These are phyloP conservation scores for Fusarium devonianum DNA, from an alignment of 2,329 filamentous ascomycete genomes.

Conservation along the genomic window DNA sequence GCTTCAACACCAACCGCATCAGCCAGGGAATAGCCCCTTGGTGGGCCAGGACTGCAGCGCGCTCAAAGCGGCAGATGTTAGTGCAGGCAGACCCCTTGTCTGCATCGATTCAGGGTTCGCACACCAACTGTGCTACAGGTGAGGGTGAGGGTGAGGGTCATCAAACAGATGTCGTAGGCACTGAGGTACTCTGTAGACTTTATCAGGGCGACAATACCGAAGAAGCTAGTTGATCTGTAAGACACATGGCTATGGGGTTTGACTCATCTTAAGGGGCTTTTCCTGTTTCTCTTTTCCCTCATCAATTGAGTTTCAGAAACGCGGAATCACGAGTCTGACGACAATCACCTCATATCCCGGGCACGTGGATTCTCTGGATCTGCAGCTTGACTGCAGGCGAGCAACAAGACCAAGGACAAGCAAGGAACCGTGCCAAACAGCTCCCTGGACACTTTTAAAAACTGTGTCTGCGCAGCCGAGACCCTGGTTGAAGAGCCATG, in stretches of 20 bases:
- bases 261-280: no score
- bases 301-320: no score
- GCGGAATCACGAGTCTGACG: no score
- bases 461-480: conserved; percentile 34
- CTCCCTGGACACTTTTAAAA: conserved; percentile 25
- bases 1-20: conserved; percentile 24
- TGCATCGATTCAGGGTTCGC: conserved; percentile 33
- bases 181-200: no score
- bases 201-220: no score
- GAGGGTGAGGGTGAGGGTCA: no score
- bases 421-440: conserved; percentile 15
- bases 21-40: conserved; percentile 18
- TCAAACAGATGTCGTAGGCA: no score
- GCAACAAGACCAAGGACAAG: conserved; percentile 7
- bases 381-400: conserved; percentile 29
- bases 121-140: conserved; percentile 23
- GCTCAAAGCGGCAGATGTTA: conserved; percentile 35
- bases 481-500: conserved; percentile 5
- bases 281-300: no score
- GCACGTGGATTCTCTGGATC: conserved; percentile 25
- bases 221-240: no score
- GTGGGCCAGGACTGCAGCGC: conserved; percentile 35
- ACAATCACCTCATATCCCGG: conserved; percentile 5
- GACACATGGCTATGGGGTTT: conserved; percentile 8
- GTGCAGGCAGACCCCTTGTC: conserved; percentile 35